phyloP scores from a whole-genome alignment of 441 rosid species.

The Breynia disticha region DNA sequence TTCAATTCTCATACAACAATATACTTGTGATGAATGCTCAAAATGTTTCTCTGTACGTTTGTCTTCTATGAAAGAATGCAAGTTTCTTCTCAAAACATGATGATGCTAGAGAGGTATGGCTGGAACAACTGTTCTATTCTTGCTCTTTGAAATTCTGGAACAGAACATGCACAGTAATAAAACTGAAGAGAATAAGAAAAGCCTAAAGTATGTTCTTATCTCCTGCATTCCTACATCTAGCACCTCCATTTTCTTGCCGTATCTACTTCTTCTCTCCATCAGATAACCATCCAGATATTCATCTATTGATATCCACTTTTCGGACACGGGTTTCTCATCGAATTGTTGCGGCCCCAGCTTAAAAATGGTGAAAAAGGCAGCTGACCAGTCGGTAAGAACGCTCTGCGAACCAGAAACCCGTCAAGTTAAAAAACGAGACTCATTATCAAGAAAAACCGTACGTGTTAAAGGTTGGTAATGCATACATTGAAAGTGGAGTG shows the following conservation, averaged over 20 bases:
- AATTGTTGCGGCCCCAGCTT: conserved; percentile 47
- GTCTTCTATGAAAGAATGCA: background rate
- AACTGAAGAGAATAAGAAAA: conserved; percentile 80
- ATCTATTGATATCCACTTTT: conserved; percentile 79
- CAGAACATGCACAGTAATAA: conserved; percentile 90
- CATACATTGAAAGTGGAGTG: conserved; percentile 65
- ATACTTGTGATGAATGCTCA: background rate
- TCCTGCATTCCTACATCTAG: conserved; percentile 95
- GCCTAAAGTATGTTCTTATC: conserved; percentile 90
- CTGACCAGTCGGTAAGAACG: conserved; percentile 91
- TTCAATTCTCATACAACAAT: too few species aligned
- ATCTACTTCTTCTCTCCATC: conserved; percentile 76
- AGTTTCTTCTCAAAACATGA: too few species aligned
- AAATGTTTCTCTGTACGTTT: conserved; percentile 1
- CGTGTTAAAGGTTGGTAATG: background rate
- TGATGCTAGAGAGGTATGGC: conserved; percentile 24
- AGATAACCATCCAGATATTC: conserved; percentile 91
- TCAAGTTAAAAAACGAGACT: too few species aligned
- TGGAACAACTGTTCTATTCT: conserved; percentile 51
- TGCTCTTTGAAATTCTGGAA: conserved; percentile 80
- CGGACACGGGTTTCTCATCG: conserved; percentile 27
- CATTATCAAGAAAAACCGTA: too few species aligned
- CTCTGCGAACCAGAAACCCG: conserved; percentile 42
- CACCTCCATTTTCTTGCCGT: conserved; percentile 86
- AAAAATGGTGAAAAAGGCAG: conserved; percentile 73